A percentile compares a stretch with the other conserved stretches of the same genome.
Evolutionary conservation across 305 asterid species (phyloP).

Genomic region (Rubia occidens): DNA sequence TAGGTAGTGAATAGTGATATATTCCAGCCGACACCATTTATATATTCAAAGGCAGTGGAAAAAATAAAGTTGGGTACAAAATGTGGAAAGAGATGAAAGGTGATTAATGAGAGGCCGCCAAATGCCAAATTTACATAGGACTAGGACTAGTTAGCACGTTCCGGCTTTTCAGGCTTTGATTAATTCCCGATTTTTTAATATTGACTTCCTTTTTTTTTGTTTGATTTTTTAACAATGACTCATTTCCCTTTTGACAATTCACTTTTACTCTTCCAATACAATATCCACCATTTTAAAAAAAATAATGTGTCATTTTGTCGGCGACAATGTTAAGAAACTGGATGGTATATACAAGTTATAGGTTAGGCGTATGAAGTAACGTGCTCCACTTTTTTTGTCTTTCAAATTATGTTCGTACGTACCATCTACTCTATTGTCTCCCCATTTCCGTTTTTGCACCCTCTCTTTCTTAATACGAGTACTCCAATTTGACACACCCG

Average conservation of each 20-base stretch:
- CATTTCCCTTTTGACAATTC: no score
- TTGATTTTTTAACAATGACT: no score
- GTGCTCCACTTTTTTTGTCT: conserved; percentile 56
- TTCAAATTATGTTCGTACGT: conserved; percentile 17
- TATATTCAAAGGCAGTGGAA: background rate
- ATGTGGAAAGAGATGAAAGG: background rate
- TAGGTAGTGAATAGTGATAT: no score
- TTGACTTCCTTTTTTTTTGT: background rate
- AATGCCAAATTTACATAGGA: conserved; percentile 7
- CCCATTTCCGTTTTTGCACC: background rate
- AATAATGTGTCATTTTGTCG: no score
- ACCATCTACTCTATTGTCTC: background rate
- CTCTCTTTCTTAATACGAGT: background rate
- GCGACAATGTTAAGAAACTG: no score
- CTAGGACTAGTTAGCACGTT: conserved; percentile 9
- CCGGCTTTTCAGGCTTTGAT: conserved; percentile 42
- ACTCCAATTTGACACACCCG: no score
- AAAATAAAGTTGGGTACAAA: background rate
- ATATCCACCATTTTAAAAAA: no score
- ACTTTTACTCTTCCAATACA: no score
- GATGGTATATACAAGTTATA: no score
- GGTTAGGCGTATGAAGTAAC: conserved; percentile 3
- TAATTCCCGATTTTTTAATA: conserved; percentile 13
- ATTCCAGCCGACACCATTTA: no score
- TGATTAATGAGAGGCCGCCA: background rate